These are phyloP conservation scores for Candida gorgasii DNA, from an alignment of 805 yeast species.

Conservation along the genomic window DNA sequence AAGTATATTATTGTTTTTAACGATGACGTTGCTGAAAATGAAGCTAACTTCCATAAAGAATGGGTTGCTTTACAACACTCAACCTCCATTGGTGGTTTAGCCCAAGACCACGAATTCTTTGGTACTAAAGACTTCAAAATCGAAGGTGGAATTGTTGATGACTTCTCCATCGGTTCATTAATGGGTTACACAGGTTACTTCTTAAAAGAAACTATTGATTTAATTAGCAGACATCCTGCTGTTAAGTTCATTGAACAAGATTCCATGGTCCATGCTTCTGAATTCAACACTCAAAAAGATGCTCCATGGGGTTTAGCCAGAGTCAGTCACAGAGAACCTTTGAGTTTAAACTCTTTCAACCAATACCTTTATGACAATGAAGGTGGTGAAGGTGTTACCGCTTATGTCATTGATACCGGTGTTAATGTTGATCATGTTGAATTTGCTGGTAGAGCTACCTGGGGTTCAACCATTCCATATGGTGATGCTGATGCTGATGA, in stretches of 20 bases:
- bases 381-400: slow-evolving; percentile 82
- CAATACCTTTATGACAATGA: slow-evolving; percentile 70
- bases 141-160: slow-evolving; percentile 58
- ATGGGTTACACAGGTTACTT: slow-evolving; percentile 87
- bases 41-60: slow-evolving; percentile 63
- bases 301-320: slow-evolving; percentile 96
- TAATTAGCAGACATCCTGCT: slow-evolving; percentile 64
- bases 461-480: slow-evolving; percentile 82
- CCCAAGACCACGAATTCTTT: slow-evolving; percentile 36
- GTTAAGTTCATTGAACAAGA: slow-evolving; percentile 76
- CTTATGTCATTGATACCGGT: slow-evolving; percentile 91
- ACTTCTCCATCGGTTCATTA: slow-evolving; percentile 59
- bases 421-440: slow-evolving; percentile 72
- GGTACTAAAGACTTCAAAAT: slow-evolving; percentile 22
- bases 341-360: slow-evolving; percentile 68
- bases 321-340: slow-evolving; percentile 76
- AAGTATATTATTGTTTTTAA: slow-evolving; percentile 87
- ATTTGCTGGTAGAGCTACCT: slow-evolving; percentile 78
- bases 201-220: slow-evolving; percentile 69
- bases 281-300: slow-evolving; percentile 69
- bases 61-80: slow-evolving; percentile 60
- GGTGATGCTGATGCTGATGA: slow-evolving; percentile 76
- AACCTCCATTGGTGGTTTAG: slow-evolving; percentile 37
- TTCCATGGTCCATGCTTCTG: slow-evolving; percentile 64
- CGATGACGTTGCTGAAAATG: slow-evolving; percentile 54